phyloP scores from a whole-genome alignment of 225 moss, liverwort and hornwort species.

The Anthoceros angustus region DNA sequence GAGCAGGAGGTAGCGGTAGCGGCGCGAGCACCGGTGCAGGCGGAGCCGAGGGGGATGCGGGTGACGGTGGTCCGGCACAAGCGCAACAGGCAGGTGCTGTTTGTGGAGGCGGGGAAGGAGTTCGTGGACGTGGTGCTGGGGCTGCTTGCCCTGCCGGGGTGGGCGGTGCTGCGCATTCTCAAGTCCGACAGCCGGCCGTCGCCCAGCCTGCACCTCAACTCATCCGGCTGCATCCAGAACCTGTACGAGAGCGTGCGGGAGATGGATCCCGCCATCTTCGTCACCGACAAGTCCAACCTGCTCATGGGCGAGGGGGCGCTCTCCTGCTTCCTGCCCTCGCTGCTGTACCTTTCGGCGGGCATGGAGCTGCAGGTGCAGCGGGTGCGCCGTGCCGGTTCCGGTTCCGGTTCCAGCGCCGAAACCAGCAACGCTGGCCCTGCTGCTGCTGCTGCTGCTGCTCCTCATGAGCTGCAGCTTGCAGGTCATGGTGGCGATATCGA shows the following conservation, averaged over 20 bases:
- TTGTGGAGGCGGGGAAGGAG: slow-evolving; percentile 1
- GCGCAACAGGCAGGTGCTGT: slow-evolving; percentile 4
- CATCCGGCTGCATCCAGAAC: background rate
- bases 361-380: no score
- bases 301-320: background rate
- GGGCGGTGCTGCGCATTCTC: background rate
- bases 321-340: background rate
- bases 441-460: background rate
- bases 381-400: no score
- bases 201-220: background rate
- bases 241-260: background rate
- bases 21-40: background rate
- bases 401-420: background rate
- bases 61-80: background rate
- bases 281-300: background rate
- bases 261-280: background rate
- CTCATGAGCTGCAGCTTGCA: background rate
- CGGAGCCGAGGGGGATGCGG: background rate
- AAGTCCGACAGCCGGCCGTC: background rate
- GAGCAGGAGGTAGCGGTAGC: background rate
- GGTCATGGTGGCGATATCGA: background rate
- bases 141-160: background rate
- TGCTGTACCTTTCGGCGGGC: background rate
- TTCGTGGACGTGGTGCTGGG: background rate
- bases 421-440: background rate